Conservation (phyloP, 225 moss, liverwort and hornwort genomes). For the Pleurozium schreberi region DNA sequence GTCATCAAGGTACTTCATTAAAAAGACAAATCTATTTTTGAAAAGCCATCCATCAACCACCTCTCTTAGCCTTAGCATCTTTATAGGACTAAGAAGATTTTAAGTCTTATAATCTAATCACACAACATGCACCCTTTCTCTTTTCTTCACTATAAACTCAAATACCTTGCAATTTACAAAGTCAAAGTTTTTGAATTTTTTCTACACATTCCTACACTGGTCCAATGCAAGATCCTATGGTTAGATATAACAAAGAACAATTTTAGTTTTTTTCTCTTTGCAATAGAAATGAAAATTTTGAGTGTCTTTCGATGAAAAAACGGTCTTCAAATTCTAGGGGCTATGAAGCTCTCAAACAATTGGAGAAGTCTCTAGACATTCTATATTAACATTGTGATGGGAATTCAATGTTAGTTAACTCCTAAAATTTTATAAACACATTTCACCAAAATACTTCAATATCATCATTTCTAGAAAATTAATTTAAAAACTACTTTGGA, state of each 20-base stretch:
- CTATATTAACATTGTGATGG: not conserved
- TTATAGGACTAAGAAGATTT: fast-evolving
- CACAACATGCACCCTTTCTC: not conserved
- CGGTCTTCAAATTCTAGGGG: fast-evolving
- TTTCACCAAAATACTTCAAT: not conserved
- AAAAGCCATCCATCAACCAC: fast-evolving
- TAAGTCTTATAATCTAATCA: not conserved
- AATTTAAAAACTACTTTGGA: too few relatives aligned
- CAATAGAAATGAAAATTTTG: not conserved
- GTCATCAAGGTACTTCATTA: not conserved
- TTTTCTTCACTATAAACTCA: not conserved
- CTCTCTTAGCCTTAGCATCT: fast-evolving
- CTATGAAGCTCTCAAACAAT: not conserved
- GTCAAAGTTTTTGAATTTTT: not conserved
- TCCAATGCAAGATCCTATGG: fast-evolving
- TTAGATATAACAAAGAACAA: too few relatives aligned
- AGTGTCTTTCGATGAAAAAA: not conserved
- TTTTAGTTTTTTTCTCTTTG: too few relatives aligned
- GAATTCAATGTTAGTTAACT: not conserved
- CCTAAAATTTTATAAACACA: too few relatives aligned
- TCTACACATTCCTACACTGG: not conserved
- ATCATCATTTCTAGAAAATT: too few relatives aligned
- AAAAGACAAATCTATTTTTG: not conserved
- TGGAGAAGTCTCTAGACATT: not conserved
- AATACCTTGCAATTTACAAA: not conserved